A percentile compares a stretch with the other conserved stretches of the same genome.
Evolutionary conservation across 2,329 filamentous ascomycete genomes (phyloP).

Genomic region (Monosporascus sp.): DNA sequence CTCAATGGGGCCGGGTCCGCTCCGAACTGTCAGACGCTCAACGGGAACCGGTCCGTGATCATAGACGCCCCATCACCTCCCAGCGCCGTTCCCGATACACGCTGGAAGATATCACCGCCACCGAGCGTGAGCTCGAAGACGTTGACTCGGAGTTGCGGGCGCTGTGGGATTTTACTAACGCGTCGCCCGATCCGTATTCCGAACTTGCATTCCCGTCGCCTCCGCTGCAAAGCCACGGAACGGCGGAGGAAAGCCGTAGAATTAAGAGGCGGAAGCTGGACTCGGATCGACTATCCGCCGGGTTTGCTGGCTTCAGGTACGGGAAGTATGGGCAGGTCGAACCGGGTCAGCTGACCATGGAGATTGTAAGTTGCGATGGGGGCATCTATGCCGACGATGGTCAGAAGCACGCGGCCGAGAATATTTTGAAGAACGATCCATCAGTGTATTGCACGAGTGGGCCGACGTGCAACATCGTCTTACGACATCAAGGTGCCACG

Average conservation of each 20-base stretch:
- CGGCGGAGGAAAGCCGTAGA: constrained; percentile 36
- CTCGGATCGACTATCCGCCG: constrained; percentile 48
- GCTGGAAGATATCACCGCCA: constrained; percentile 4
- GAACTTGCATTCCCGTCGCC: constrained; percentile 21
- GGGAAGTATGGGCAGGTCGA: constrained; percentile 85
- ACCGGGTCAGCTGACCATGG: constrained; percentile 74
- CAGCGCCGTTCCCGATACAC: constrained; percentile 8
- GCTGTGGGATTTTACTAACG: constrained; percentile 19
- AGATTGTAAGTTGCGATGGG: constrained; percentile 85
- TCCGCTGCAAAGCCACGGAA: constrained; percentile 18
- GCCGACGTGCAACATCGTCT: constrained; percentile 80
- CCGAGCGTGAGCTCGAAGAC: constrained; percentile 13
- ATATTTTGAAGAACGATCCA: constrained; percentile 75
- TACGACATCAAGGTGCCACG: constrained; percentile 74
- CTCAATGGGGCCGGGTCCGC: constrained; percentile 13
- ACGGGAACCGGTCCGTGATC: neutral
- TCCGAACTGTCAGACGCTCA: neutral
- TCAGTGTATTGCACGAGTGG: constrained; percentile 88
- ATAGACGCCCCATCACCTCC: constrained; percentile 8
- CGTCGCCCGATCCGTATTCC: constrained; percentile 13
- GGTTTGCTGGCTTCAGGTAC: constrained; percentile 64
- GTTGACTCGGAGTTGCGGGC: constrained; percentile 17
- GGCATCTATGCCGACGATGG: constrained; percentile 62
- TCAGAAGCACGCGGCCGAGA: constrained; percentile 62
- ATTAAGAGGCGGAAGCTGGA: constrained; percentile 68